phyloP scores from a whole-genome alignment of 176 grass and related monocot genomes.

The Elymus sibiricus region DNA sequence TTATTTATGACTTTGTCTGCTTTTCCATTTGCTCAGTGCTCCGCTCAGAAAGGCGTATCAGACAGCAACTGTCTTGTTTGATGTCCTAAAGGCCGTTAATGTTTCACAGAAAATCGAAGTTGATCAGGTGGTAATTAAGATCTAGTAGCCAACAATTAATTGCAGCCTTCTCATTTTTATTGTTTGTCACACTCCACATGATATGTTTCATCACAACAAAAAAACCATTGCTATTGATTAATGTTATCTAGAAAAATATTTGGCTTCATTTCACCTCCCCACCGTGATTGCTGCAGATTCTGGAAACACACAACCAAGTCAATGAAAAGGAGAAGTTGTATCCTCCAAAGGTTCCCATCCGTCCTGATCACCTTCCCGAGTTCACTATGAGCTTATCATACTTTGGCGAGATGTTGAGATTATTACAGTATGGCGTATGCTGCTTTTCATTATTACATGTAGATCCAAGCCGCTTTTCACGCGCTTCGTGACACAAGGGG shows the following conservation, averaged over 20 bases:
- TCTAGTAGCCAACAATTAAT: neutral
- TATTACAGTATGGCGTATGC: neutral
- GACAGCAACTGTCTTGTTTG: constrained; percentile 85
- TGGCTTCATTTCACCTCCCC: neutral
- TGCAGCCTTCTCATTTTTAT: neutral
- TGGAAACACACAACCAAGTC: constrained; percentile 68
- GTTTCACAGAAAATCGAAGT: constrained; percentile 73
- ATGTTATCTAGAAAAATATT: neutral
- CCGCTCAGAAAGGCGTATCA: constrained; percentile 89
- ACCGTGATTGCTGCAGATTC: constrained; percentile 51
- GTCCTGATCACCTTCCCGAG: neutral
- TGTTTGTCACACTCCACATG: neutral
- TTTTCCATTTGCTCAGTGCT: constrained; percentile 34
- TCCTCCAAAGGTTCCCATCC: constrained; percentile 62
- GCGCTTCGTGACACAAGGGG: constrained; percentile 84
- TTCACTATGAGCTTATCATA: neutral
- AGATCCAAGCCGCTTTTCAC: constrained; percentile 81
- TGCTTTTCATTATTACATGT: neutral
- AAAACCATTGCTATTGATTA: neutral
- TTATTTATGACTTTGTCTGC: neutral
- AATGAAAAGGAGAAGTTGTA: constrained; percentile 89
- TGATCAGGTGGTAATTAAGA: constrained; percentile 50
- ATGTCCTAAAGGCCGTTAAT: constrained; percentile 87
- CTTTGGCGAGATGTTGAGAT: neutral
- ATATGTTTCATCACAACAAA: neutral